Evolutionary conservation across 331 rosid species (phyloP).

Genomic region (Quercus phellos): DNA sequence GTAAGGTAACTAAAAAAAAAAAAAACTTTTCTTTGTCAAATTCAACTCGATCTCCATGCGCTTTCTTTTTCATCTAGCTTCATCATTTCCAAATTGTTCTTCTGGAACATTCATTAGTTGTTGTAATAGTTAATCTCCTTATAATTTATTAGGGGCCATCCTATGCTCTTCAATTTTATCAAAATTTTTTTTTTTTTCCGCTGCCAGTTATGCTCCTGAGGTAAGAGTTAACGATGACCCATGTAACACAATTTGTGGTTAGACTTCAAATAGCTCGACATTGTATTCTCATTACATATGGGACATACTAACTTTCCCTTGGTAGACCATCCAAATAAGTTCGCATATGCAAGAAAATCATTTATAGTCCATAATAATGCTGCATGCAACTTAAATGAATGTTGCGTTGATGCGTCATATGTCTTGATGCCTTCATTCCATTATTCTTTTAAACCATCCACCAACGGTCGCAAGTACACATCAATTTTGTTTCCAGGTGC

Average conservation of each 20-base stretch:
- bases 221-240: background rate
- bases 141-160: no score
- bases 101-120: no score
- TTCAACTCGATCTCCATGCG: no score
- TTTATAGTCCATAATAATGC: background rate
- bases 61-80: no score
- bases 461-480: background rate
- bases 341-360: background rate
- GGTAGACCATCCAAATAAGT: background rate
- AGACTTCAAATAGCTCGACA: background rate
- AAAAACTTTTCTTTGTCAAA: background rate
- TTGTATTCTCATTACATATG: background rate
- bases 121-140: no score
- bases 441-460: background rate
- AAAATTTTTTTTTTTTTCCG: no score
- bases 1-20: background rate
- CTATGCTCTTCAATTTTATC: no score
- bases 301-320: background rate
- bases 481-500: background rate
- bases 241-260: background rate
- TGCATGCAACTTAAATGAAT: background rate
- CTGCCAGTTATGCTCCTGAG: background rate
- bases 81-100: no score
- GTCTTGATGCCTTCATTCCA: background rate
- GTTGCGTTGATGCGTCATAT: background rate